Evolutionary conservation across 495 filamentous ascomycete genomes (phyloP).

Genomic region (Penicillium arizonense): DNA sequence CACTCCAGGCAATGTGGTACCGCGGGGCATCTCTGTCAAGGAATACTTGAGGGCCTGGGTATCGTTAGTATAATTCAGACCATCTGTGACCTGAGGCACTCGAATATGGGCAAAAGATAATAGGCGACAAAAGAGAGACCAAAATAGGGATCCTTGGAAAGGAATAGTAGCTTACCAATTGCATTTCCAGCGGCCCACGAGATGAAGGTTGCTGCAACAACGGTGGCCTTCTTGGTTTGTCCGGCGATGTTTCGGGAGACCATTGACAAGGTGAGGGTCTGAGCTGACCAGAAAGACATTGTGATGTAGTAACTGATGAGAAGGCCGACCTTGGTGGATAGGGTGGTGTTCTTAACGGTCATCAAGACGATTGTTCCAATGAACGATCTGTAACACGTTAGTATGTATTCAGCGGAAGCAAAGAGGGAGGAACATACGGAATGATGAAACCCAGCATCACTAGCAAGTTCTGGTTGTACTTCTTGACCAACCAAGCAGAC

Average conservation of each 20-base stretch:
- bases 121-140: too few relatives aligned
- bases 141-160: too few relatives aligned
- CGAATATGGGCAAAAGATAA: too few relatives aligned
- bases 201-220: slow-evolving; percentile 45
- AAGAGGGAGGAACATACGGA: slow-evolving; percentile 45
- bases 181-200: slow-evolving; percentile 45
- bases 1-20: slow-evolving; percentile 43
- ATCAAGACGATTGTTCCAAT: slow-evolving; percentile 64
- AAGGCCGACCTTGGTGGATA: slow-evolving; percentile 48
- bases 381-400: slow-evolving; percentile 34
- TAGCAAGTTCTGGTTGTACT: slow-evolving; percentile 59
- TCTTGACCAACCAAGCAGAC: slow-evolving; percentile 64
- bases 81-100: background rate
- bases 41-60: slow-evolving; percentile 46
- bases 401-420: background rate
- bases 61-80: background rate
- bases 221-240: slow-evolving; percentile 63
- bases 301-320: slow-evolving; percentile 64
- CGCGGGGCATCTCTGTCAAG: slow-evolving; percentile 34
- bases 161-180: slow-evolving; percentile 23
- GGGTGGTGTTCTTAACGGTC: slow-evolving; percentile 53
- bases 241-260: slow-evolving; percentile 66
- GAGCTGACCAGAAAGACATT: slow-evolving; percentile 56
- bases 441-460: slow-evolving; percentile 63
- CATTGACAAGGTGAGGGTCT: slow-evolving; percentile 55